Evolutionary conservation across 306 rosid genomes (phyloP).

Genomic region (Fagus sylvatica): DNA sequence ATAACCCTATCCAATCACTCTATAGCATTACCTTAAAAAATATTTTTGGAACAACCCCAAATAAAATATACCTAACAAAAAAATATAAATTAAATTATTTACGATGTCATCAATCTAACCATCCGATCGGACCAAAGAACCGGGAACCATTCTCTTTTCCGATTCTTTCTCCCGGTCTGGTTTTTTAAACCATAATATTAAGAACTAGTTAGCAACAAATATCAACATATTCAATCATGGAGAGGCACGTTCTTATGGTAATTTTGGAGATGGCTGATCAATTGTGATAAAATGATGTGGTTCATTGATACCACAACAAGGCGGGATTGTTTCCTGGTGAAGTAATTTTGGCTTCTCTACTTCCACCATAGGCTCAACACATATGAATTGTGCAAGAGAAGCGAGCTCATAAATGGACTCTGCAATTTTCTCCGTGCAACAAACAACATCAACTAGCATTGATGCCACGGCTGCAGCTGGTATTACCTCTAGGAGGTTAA

Average conservation of each 20-base stretch:
- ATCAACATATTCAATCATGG: neutral
- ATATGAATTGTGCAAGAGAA: constrained; percentile 24
- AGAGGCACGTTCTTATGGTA: neutral
- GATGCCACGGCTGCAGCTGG: neutral
- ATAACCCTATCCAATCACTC: too few species aligned
- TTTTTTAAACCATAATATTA: neutral
- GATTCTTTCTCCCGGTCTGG: too few species aligned
- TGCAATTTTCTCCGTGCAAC: constrained; percentile 28
- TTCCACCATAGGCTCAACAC: neutral
- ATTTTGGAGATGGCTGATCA: constrained; percentile 9
- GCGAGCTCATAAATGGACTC: constrained; percentile 35
- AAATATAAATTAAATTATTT: too few species aligned
- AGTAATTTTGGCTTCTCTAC: too few species aligned
- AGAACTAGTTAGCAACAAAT: neutral
- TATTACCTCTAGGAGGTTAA: too few species aligned
- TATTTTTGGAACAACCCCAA: too few species aligned
- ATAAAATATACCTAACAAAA: too few species aligned
- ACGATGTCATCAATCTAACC: too few species aligned
- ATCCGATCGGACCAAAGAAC: too few species aligned
- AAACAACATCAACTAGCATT: constrained; percentile 36
- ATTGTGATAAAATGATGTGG: constrained; percentile 23
- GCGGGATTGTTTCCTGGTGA: too few species aligned
- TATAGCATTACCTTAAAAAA: too few species aligned
- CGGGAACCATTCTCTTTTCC: too few species aligned
- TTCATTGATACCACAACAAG: constrained; percentile 1